Conservation (phyloP, 495 filamentous ascomycete genomes). For the Trichoderma gamsii region DNA sequence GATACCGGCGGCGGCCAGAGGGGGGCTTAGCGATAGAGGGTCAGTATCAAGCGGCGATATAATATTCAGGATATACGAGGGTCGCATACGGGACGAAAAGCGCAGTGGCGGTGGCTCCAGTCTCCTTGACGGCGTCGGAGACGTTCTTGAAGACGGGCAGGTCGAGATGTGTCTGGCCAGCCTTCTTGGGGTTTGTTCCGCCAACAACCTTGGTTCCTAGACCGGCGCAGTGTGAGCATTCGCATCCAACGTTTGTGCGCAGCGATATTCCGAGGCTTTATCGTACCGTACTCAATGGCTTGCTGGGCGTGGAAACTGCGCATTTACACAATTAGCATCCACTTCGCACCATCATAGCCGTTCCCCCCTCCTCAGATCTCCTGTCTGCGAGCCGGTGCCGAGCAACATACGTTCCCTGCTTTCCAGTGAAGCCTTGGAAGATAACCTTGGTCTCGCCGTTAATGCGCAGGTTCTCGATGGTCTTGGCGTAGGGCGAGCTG, state of each 20-base stretch:
- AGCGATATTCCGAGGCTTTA: neutral
- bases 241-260: constrained; percentile 16
- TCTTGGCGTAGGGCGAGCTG: constrained; percentile 67
- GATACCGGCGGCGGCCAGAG: constrained; percentile 86
- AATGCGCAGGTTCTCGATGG: constrained; percentile 86
- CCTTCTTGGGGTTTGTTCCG: constrained; percentile 98
- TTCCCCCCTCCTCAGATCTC: neutral
- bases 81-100: constrained; percentile 88
- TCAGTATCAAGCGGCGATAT: neutral
- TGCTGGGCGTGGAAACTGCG: constrained; percentile 91
- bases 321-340: neutral
- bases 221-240: constrained; percentile 16
- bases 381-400: neutral
- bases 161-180: constrained; percentile 80
- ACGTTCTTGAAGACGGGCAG: constrained; percentile 92
- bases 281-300: constrained; percentile 92
- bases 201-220: constrained; percentile 94
- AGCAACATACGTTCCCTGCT: constrained; percentile 88
- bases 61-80: neutral
- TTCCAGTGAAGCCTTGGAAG: constrained; percentile 97
- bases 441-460: constrained; percentile 87
- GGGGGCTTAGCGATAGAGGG: constrained; percentile 54
- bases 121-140: constrained; percentile 80
- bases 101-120: constrained; percentile 82
- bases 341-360: neutral